These are phyloP conservation scores for Xylaria sp. DNA, from an alignment of 2,329 filamentous ascomycete species.

Conservation along the genomic window DNA sequence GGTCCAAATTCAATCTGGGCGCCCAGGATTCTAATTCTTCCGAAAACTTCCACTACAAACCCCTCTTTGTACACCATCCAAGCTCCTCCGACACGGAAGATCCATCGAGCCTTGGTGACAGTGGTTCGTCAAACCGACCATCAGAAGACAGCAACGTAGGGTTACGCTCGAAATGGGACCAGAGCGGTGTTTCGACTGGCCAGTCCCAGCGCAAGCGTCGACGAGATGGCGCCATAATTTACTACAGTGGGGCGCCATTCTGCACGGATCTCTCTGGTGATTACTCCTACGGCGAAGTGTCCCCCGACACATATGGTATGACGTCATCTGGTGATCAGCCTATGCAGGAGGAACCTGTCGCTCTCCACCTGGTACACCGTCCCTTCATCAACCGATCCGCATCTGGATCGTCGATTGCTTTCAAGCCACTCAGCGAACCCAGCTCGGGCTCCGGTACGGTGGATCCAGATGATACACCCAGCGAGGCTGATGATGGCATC, in stretches of 20 bases:
- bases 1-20: conserved; percentile 54
- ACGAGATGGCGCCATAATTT: conserved; percentile 80
- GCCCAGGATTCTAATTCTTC: conserved; percentile 52
- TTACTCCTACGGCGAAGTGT: conserved; percentile 59
- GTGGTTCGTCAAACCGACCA: conserved; percentile 59
- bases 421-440: conserved; percentile 62
- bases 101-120: conserved; percentile 58
- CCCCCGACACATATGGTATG: conserved; percentile 59
- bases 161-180: conserved; percentile 57
- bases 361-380: conserved; percentile 43
- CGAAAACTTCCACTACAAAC: conserved; percentile 70
- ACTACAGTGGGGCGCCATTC: conserved; percentile 82
- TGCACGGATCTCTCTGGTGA: conserved; percentile 83
- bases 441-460: conserved; percentile 40
- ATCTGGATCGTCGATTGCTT: conserved; percentile 63
- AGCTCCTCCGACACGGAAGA: conserved; percentile 58
- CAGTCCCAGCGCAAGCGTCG: conserved; percentile 62
- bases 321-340: conserved; percentile 55
- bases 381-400: conserved; percentile 46
- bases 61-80: conserved; percentile 64
- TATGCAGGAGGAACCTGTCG: conserved; percentile 32
- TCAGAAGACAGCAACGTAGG: conserved; percentile 61
- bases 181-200: conserved; percentile 52
- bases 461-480: conserved; percentile 44
- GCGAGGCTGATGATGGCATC: conserved; percentile 53